Percentiles rank a stretch among this genome's conserved stretches.
These are phyloP conservation scores for Austropuccinia psidii DNA, from an alignment of 1,284 basidiomycete species.

Conservation along the genomic window DNA sequence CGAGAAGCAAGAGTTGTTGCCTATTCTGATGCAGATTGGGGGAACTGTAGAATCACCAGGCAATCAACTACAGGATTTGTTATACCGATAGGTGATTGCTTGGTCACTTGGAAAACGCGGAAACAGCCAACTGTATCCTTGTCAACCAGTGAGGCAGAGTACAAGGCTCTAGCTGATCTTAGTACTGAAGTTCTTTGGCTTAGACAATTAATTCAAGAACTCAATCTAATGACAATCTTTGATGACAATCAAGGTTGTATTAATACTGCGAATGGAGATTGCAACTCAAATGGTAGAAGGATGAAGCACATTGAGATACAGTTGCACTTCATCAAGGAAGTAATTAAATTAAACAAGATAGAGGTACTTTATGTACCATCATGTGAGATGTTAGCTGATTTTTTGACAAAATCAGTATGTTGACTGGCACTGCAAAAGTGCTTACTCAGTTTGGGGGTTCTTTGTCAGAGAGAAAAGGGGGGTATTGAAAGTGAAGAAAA, in stretches of 20 bases:
- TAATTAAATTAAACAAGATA: conserved; percentile 44
- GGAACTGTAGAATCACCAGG: neutral
- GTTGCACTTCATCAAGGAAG: conserved; percentile 50
- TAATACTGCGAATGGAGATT: conserved; percentile 45
- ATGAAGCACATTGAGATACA: conserved; percentile 52
- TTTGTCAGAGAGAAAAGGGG: too few relatives aligned
- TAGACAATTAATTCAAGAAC: neutral
- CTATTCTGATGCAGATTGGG: neutral
- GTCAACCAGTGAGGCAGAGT: neutral
- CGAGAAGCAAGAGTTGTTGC: too few relatives aligned
- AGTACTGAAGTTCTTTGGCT: neutral
- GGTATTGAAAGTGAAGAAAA: too few relatives aligned
- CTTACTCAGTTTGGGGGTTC: too few relatives aligned
- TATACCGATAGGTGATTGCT: neutral
- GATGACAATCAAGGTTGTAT: conserved; percentile 49
- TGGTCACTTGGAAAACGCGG: neutral
- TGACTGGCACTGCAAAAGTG: too few relatives aligned
- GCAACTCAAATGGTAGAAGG: conserved; percentile 44
- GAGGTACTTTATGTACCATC: conserved; percentile 45
- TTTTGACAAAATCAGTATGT: conserved; percentile 52
- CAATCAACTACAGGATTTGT: neutral
- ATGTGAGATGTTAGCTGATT: conserved; percentile 49
- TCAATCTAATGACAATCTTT: conserved; percentile 41
- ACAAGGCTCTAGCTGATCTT: neutral
- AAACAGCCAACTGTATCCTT: neutral